Evolutionary conservation across 805 yeast species (phyloP).

Genomic region (Zygotorulaspora florentina): DNA sequence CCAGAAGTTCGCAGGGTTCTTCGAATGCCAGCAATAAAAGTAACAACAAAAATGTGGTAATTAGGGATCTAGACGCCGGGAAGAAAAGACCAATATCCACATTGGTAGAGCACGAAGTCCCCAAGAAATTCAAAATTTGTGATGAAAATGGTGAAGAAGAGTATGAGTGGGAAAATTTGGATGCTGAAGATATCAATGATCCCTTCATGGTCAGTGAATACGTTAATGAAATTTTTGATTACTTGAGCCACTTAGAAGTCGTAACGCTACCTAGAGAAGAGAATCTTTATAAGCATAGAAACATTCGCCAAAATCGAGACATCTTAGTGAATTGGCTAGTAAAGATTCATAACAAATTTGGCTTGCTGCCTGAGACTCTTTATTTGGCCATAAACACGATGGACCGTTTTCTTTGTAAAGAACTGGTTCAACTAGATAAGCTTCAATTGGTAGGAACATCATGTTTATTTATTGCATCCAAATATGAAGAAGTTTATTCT

Average conservation of each 20-base stretch:
- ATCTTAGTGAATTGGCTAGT: conserved; percentile 93
- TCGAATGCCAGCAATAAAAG: neutral
- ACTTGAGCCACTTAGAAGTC: conserved; percentile 66
- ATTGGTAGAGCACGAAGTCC: conserved; percentile 32
- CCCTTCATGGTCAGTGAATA: conserved; percentile 93
- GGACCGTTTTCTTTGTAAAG: conserved; percentile 81
- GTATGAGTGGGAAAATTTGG: conserved; percentile 66
- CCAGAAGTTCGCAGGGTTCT: conserved; percentile 2
- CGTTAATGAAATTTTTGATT: conserved; percentile 79
- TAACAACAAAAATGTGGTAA: neutral
- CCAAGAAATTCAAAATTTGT: conserved; percentile 34
- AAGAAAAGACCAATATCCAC: conserved; percentile 36
- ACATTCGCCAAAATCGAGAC: conserved; percentile 50
- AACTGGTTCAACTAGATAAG: conserved; percentile 72
- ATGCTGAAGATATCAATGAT: conserved; percentile 73
- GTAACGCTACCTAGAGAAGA: conserved; percentile 59
- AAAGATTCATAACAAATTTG: conserved; percentile 79
- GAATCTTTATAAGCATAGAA: conserved; percentile 40
- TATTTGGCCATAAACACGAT: conserved; percentile 79
- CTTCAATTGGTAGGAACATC: conserved; percentile 85
- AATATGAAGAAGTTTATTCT: conserved; percentile 87
- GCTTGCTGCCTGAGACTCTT: conserved; percentile 81
- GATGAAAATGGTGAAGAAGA: conserved; percentile 34
- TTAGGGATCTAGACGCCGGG: conserved; percentile 19
- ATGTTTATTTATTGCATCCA: conserved; percentile 82